phyloP scores from a whole-genome alignment of 179 eudicot genomes.

The Patellifolia procumbens region DNA sequence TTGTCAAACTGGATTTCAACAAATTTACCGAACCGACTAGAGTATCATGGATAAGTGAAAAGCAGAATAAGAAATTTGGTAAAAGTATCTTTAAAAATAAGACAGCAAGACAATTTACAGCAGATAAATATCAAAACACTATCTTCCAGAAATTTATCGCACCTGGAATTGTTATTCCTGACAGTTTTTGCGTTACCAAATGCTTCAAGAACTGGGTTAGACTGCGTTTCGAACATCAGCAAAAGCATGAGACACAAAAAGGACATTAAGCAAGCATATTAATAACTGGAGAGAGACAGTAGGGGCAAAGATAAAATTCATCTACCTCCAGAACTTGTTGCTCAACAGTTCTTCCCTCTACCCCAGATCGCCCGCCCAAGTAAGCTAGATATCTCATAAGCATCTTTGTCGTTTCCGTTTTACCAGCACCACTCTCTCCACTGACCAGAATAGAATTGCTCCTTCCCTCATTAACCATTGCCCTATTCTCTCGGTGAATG shows the following conservation, averaged over 20 bases:
- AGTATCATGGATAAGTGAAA: conserved; percentile 26
- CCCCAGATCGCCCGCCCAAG: conserved; percentile 48
- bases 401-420: conserved; percentile 45
- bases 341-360: conserved; percentile 55
- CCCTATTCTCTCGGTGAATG: conserved; percentile 26
- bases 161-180: conserved; percentile 53
- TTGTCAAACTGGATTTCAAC: conserved; percentile 58
- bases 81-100: conserved; percentile 3
- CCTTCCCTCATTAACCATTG: conserved; percentile 42
- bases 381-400: conserved; percentile 44
- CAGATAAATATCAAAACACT: not conserved
- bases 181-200: conserved; percentile 55
- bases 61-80: conserved; percentile 28
- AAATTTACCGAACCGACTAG: conserved; percentile 54
- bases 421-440: conserved; percentile 49
- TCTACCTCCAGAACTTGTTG: conserved; percentile 55
- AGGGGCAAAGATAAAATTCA: conserved; percentile 11
- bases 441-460: conserved; percentile 46
- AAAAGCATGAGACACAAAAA: conserved; percentile 20
- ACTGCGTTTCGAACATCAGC: conserved; percentile 34
- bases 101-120: too few species aligned
- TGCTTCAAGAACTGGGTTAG: conserved; percentile 55
- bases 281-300: not conserved
- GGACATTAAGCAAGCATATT: not conserved
- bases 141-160: not conserved